phyloP scores from a whole-genome alignment of 2,329 filamentous ascomycete genomes.

The Zymoseptoria brevis region DNA sequence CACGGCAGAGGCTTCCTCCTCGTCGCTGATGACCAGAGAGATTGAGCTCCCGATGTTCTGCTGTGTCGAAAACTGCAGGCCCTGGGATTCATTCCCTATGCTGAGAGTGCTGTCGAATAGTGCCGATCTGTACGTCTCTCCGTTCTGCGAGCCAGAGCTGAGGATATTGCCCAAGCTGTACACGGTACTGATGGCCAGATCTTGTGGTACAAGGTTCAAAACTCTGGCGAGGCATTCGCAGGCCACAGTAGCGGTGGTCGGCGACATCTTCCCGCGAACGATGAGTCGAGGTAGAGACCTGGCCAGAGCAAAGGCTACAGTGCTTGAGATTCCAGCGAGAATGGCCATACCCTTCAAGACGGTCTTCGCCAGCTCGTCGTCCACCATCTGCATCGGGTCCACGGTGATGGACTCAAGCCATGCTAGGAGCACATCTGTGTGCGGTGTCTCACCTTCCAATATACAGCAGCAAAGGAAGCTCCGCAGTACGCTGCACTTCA shows the following conservation, averaged over 20 bases:
- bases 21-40: conserved; percentile 64
- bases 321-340: conserved; percentile 65
- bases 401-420: conserved; percentile 81
- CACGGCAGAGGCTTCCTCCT: conserved; percentile 69
- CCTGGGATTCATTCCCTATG: background rate
- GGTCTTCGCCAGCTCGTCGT: conserved; percentile 65
- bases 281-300: conserved; percentile 78
- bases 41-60: conserved; percentile 58
- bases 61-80: conserved; percentile 16
- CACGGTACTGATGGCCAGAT: conserved; percentile 87
- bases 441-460: conserved; percentile 58
- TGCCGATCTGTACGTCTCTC: conserved; percentile 40
- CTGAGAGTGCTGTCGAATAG: conserved; percentile 39
- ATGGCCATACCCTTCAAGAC: conserved; percentile 77
- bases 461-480: conserved; percentile 80
- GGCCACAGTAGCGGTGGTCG: conserved; percentile 63
- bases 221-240: conserved; percentile 79
- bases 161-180: conserved; percentile 96
- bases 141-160: conserved; percentile 58
- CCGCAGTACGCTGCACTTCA: conserved; percentile 74
- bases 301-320: conserved; percentile 66
- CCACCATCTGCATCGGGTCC: conserved; percentile 74
- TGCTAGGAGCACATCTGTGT: conserved; percentile 61
- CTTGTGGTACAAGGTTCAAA: conserved; percentile 74
- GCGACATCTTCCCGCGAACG: conserved; percentile 68